A percentile compares a stretch with the other conserved stretches of the same genome.
Evolutionary conservation across 2,329 filamentous ascomycete genomes (phyloP).

Genomic region (Coleophoma eucalyptorum): DNA sequence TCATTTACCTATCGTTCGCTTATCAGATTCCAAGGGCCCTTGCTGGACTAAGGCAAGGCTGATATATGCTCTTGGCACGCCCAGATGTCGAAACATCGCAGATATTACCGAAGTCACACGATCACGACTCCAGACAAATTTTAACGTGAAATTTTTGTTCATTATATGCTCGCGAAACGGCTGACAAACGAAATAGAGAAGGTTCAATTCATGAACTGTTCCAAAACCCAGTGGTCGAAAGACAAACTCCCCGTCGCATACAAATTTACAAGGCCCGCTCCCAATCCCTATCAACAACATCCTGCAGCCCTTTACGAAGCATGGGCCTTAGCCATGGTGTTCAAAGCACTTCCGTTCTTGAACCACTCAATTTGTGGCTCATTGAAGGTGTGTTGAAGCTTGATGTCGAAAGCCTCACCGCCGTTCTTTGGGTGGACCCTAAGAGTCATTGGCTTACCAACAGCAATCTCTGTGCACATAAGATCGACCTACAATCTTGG

Average conservation of each 20-base stretch:
- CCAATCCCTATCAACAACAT: constrained; percentile 6
- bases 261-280: constrained; percentile 1
- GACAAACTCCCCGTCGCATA: constrained; percentile 1
- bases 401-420: constrained; percentile 74
- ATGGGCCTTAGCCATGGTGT: constrained; percentile 87
- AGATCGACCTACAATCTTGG: constrained; percentile 61
- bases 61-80: too few relatives aligned
- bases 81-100: too few relatives aligned
- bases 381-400: constrained; percentile 96
- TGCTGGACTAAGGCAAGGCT: too few relatives aligned
- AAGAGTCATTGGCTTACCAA: constrained; percentile 91
- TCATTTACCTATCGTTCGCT: too few relatives aligned
- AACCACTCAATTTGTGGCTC: constrained; percentile 98
- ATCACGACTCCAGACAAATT: not conserved
- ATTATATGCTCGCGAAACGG: constrained; percentile 1
- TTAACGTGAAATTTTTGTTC: not conserved
- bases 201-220: constrained; percentile 1
- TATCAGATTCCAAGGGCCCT: too few relatives aligned
- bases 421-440: constrained; percentile 89
- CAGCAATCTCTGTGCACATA: constrained; percentile 80
- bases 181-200: not conserved
- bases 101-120: too few relatives aligned
- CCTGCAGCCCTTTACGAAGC: constrained; percentile 1
- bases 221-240: not conserved
- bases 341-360: constrained; percentile 94